A percentile compares a stretch with the other conserved stretches of the same genome.
phyloP scores from a whole-genome alignment of 129 eudicot genomes.

The Escallonia rubra region DNA sequence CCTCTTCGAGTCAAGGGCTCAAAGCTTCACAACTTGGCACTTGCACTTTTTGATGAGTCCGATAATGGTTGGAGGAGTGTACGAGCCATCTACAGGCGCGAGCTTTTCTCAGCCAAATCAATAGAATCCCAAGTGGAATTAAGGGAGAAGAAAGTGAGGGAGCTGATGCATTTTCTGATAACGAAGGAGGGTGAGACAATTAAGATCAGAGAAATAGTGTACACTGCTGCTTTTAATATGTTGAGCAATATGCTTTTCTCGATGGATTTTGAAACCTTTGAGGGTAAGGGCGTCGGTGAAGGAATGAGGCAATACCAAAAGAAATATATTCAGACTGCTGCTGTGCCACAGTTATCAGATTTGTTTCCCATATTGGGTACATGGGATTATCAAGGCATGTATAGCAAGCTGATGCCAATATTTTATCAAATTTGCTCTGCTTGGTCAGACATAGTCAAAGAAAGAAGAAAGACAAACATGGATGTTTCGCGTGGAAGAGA shows the following conservation, averaged over 20 bases:
- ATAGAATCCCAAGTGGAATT: constrained; percentile 14
- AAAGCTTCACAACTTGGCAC: not conserved
- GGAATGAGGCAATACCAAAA: constrained; percentile 11
- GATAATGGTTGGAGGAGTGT: constrained; percentile 19
- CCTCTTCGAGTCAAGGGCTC: not conserved
- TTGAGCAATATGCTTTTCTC: constrained; percentile 11
- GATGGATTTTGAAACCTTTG: constrained; percentile 12
- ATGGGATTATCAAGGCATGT: constrained; percentile 16
- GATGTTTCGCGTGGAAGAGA: constrained; percentile 2
- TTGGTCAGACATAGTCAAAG: constrained; percentile 19
- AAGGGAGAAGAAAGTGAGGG: constrained; percentile 15
- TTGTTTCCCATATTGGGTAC: constrained; percentile 15
- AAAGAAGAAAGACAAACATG: not conserved
- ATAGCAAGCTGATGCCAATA: constrained; percentile 8
- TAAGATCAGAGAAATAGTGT: constrained; percentile 7
- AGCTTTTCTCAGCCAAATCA: constrained; percentile 24
- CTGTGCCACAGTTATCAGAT: constrained; percentile 15
- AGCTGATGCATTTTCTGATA: constrained; percentile 16
- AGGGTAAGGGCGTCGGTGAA: constrained; percentile 5
- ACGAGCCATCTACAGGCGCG: constrained; percentile 12
- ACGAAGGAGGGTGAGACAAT: constrained; percentile 13
- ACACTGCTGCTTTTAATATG: constrained; percentile 11
- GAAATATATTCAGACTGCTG: constrained; percentile 6
- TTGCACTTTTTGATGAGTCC: constrained; percentile 16
- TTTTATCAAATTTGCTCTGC: not conserved